Percentiles rank a stretch among this genome's conserved stretches.
Conservation (phyloP, 176 grass and related monocot genomes). For the Aegilops longissima region DNA sequence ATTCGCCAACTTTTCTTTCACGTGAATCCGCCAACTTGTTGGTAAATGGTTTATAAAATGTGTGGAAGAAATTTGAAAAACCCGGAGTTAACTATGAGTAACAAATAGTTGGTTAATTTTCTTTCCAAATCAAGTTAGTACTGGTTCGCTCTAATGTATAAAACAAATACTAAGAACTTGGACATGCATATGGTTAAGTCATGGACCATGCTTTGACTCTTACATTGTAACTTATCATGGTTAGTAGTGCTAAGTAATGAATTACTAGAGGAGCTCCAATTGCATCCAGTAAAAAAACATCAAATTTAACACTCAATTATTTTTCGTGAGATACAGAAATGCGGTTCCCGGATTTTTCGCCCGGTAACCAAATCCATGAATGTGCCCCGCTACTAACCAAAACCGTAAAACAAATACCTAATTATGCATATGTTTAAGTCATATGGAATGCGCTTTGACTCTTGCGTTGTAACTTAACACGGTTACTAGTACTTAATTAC, state of each 20-base stretch:
- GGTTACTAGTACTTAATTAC: not conserved
- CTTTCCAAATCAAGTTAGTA: not conserved
- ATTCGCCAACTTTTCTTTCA: not conserved
- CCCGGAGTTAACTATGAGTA: not conserved
- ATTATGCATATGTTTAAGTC: not conserved
- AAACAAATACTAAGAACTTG: no score
- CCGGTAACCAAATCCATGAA: no score
- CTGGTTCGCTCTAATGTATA: not conserved
- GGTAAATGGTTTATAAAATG: not conserved
- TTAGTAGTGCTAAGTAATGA: no score
- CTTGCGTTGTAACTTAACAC: conserved; percentile 16
- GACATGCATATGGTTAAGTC: not conserved
- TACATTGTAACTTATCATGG: not conserved
- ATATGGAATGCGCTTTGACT: conserved; percentile 16
- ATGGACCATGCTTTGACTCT: not conserved
- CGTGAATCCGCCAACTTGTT: not conserved
- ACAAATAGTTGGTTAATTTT: not conserved
- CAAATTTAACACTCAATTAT: no score
- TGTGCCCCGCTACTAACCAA: no score
- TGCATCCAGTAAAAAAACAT: no score
- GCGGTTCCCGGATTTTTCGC: no score
- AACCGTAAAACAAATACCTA: no score
- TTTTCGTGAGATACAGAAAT: no score
- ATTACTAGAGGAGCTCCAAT: no score
- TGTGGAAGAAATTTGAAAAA: not conserved